Evolutionary conservation across 805 yeast species (phyloP), one percentile per base, ranked within the genome.

Genomic region (Naumovozyma dairenensis): DNA sequence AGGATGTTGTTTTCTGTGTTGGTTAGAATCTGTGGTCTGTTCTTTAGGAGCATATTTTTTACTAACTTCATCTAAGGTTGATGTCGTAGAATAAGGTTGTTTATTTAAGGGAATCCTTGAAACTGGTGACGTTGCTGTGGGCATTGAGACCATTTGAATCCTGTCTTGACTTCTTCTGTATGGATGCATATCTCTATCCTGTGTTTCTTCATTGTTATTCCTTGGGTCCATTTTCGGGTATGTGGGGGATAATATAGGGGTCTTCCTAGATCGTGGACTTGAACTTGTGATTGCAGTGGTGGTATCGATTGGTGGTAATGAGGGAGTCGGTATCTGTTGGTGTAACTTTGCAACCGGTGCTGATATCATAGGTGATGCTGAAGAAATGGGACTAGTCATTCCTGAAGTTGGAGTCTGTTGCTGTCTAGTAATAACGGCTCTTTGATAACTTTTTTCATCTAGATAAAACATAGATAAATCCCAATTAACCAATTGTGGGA

Each of bases 401-500:
- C n/a, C n/a, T n/a, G 22, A 17, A 7, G 27, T 16, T 5, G 22
- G 16, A 3, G 30, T 21, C 12, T n/a, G 15, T 9, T 25, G 17
- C 15, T 17, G 6, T 25, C 29, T 31, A 7, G 42, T 35, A 4
- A 51, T 41, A 2, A 53, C 47, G 1, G 63, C 61, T 25, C 59
- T 51, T 33, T 50, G 45, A 37, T 65, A 65, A 16, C 62, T 53
- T 15, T 41, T 51, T 34, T 57, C 62, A 43, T 63, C 65, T 14
- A 65, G 34, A 18, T 65, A 65, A 44, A 65, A 66, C 29, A 53
- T 21, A 1, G 59, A 41, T 6, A 63, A 40, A 37, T 71, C 78
- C 66, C 79, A 72, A 38, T 72, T 69, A 4, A 69, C 53, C 44
- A 75, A 44, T 20, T 61, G 59, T 0, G 84, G 84, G 4, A 72